Evolutionary conservation across 164 flowering plant genomes (phyloP).

Genomic region (Dillenia turbinata): DNA sequence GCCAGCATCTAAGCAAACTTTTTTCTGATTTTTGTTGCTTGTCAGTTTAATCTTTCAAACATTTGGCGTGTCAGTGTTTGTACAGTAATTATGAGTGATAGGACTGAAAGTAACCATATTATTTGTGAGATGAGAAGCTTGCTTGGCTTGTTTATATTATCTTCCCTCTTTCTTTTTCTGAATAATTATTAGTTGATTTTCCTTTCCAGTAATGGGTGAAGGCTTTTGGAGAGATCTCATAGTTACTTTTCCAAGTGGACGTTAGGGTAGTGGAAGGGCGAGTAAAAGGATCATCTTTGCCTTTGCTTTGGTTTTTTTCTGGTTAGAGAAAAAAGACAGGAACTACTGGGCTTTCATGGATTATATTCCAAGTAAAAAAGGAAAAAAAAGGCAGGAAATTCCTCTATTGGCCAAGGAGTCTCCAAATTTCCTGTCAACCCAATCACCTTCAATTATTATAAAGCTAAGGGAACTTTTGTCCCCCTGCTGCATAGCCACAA

Average conservation of each 20-base stretch:
- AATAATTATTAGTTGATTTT: background rate
- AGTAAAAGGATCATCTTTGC: background rate
- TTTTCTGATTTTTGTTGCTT: too few relatives aligned
- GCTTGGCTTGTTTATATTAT: constrained; percentile 3
- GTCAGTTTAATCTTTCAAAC: too few relatives aligned
- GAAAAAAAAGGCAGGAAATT: constrained; percentile 12
- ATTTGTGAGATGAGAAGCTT: constrained; percentile 1
- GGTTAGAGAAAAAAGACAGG: constrained; percentile 8
- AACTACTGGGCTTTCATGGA: background rate
- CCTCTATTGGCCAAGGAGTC: constrained; percentile 19
- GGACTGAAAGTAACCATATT: constrained; percentile 4
- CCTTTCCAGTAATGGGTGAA: too few relatives aligned
- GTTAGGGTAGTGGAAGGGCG: background rate
- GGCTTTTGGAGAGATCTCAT: too few relatives aligned
- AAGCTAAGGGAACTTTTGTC: constrained; percentile 5
- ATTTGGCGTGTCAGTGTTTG: background rate
- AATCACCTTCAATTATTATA: constrained; percentile 10
- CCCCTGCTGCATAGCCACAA: background rate
- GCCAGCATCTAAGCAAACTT: too few relatives aligned
- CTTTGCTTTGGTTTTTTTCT: background rate
- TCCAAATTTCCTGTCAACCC: constrained; percentile 17
- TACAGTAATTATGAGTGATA: constrained; percentile 3
- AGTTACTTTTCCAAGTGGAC: constrained; percentile 1
- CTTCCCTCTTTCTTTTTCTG: background rate
- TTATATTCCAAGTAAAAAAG: constrained; percentile 22